Evolutionary conservation across 345 rosid genomes (phyloP).

Genomic region (Crucihimalaya himalaica): DNA sequence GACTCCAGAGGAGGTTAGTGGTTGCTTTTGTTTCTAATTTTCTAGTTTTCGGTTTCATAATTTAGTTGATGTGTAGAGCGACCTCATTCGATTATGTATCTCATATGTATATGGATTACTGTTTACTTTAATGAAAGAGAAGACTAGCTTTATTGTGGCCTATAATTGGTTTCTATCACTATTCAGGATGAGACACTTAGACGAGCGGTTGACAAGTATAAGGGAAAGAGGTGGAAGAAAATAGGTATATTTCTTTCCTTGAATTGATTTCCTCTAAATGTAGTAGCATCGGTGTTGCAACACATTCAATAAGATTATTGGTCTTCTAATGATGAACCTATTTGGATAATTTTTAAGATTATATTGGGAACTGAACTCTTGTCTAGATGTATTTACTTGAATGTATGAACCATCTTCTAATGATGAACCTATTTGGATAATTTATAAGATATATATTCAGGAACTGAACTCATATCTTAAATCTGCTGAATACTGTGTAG

Average conservation of each 20-base stretch:
- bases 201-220: slow-evolving; percentile 68
- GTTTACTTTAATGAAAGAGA: neutral
- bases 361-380: neutral
- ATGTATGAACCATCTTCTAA: too few species aligned
- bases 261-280: neutral
- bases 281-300: neutral
- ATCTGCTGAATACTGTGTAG: neutral
- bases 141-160: neutral
- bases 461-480: neutral
- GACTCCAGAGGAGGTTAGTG: slow-evolving; percentile 85
- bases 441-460: too few species aligned
- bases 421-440: too few species aligned
- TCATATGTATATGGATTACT: neutral
- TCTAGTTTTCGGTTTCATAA: neutral
- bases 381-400: neutral
- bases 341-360: neutral
- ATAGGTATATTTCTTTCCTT: slow-evolving; percentile 55
- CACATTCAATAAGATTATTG: neutral
- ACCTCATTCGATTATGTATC: neutral
- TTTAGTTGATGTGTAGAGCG: neutral
- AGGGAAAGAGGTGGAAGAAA: slow-evolving; percentile 91
- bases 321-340: slow-evolving; percentile 4
- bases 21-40: neutral
- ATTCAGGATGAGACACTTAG: slow-evolving; percentile 83
- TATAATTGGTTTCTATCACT: slow-evolving; percentile 15